Percentiles rank a stretch among this genome's conserved stretches.
These are phyloP conservation scores for Westerdykella ornata DNA, from an alignment of 2,329 filamentous ascomycete species.

Conservation along the genomic window DNA sequence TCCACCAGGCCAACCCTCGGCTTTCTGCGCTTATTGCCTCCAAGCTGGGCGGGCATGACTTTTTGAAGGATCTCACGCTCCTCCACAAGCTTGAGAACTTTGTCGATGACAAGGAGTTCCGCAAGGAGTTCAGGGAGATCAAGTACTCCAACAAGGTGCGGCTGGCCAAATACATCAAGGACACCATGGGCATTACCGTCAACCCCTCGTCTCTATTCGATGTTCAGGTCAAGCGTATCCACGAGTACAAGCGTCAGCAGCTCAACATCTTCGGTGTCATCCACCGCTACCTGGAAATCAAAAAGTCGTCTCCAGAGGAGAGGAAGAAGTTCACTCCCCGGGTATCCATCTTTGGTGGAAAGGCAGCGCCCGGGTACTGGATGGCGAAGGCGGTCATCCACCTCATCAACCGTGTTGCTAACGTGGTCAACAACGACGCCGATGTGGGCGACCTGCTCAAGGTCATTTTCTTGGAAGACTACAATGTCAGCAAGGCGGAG, in stretches of 20 bases:
- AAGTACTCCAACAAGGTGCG: constrained; percentile 94
- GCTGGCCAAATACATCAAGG: constrained; percentile 85
- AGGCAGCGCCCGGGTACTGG: constrained; percentile 97
- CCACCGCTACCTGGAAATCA: constrained; percentile 84
- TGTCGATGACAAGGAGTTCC: constrained; percentile 81
- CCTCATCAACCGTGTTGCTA: constrained; percentile 84
- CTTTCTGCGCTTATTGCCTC: constrained; percentile 87
- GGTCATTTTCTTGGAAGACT: constrained; percentile 95
- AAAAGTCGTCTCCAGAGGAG: constrained; percentile 74
- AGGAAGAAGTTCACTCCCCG: constrained; percentile 79
- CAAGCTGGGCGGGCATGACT: constrained; percentile 75
- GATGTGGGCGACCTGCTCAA: constrained; percentile 93
- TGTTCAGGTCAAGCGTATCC: constrained; percentile 97
- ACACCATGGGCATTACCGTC: constrained; percentile 69
- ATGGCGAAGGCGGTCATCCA: constrained; percentile 99
- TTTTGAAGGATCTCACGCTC: constrained; percentile 82
- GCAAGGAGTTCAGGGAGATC: constrained; percentile 92
- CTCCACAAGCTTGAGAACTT: constrained; percentile 80
- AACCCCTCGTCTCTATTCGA: constrained; percentile 88
- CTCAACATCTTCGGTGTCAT: constrained; percentile 99
- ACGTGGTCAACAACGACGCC: constrained; percentile 83
- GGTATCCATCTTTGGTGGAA: constrained; percentile 94
- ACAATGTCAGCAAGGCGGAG: constrained; percentile 99
- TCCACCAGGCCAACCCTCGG: constrained; percentile 93
- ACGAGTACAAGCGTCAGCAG: constrained; percentile 98